Evolutionary conservation across 306 rosid genomes (phyloP).

Genomic region (Medicago arabica): DNA sequence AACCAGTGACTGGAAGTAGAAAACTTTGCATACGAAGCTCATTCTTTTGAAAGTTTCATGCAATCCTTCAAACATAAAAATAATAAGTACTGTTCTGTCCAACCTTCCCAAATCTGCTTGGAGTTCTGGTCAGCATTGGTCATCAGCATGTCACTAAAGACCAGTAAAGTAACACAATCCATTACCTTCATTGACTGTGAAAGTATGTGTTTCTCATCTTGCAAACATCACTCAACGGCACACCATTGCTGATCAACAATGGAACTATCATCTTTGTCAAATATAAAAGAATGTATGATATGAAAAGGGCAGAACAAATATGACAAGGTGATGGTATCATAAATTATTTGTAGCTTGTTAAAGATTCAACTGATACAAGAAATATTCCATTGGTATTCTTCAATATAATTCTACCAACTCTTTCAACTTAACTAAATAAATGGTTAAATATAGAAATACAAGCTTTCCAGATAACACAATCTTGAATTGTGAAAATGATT

Average conservation of each 20-base stretch:
- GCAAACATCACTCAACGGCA: conserved; percentile 8
- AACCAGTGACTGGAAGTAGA: neutral
- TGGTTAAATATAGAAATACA: conserved; percentile 24
- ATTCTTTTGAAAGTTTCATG: neutral
- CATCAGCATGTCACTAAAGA: conserved; percentile 10
- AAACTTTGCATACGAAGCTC: neutral
- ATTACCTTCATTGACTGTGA: conserved; percentile 21
- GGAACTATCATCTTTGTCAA: conserved; percentile 2
- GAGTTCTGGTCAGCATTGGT: neutral
- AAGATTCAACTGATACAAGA: conserved; percentile 19
- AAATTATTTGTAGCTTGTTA: conserved; percentile 22
- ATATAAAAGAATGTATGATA: conserved; percentile 21
- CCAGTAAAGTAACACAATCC: neutral
- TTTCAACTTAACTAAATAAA: conserved; percentile 17
- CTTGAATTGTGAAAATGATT: conserved; percentile 27
- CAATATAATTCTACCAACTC: conserved; percentile 10
- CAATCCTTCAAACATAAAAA: conserved; percentile 1
- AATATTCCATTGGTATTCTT: conserved; percentile 30
- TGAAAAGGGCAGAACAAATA: neutral
- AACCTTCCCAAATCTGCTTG: conserved; percentile 1
- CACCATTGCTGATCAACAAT: neutral
- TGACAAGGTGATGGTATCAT: conserved; percentile 2
- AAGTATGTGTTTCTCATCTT: conserved; percentile 17
- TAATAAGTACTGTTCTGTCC: neutral
- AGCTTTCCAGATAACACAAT: conserved; percentile 34